Evolutionary conservation across 768 basidiomycete species (phyloP).

Genomic region (Termitomyces sp.): DNA sequence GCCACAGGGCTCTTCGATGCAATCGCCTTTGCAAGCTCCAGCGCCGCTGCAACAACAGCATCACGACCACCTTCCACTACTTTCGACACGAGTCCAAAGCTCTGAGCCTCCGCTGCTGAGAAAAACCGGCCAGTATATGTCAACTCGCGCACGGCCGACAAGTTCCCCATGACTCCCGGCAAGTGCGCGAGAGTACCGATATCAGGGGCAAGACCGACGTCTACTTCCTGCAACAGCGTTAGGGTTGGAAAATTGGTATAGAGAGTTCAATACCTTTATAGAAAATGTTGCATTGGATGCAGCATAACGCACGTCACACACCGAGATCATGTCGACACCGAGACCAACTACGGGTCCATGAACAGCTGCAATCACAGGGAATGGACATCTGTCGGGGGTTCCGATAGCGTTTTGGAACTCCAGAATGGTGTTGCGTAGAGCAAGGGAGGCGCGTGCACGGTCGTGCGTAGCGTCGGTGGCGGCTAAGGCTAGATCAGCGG

Average conservation of each 20-base stretch:
- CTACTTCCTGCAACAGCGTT: slow-evolving; percentile 61
- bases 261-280: slow-evolving; percentile 53
- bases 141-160: slow-evolving; percentile 68
- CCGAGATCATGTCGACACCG: slow-evolving; percentile 68
- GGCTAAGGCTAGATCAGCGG: slow-evolving; percentile 19
- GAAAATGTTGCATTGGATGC: slow-evolving; percentile 59
- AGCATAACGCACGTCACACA: slow-evolving; percentile 79
- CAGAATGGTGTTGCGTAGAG: slow-evolving; percentile 42
- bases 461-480: slow-evolving; percentile 32
- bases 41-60: slow-evolving; percentile 62
- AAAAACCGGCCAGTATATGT: slow-evolving; percentile 76
- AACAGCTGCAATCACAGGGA: slow-evolving; percentile 82
- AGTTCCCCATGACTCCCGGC: slow-evolving; percentile 74
- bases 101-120: slow-evolving; percentile 58
- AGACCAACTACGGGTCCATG: slow-evolving; percentile 76
- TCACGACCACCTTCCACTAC: slow-evolving; percentile 63
- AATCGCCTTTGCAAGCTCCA: slow-evolving; percentile 63
- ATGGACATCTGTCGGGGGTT: slow-evolving; percentile 60
- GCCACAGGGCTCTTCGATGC: slow-evolving; percentile 80
- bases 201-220: slow-evolving; percentile 84
- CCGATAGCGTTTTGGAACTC: slow-evolving; percentile 71
- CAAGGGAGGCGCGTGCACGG: slow-evolving; percentile 47
- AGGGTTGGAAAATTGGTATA: slow-evolving; percentile 37
- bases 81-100: slow-evolving; percentile 70
- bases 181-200: slow-evolving; percentile 83